A percentile compares a stretch with the other conserved stretches of the same genome.
phyloP scores from a whole-genome alignment of 306 rosid genomes.

The Cyclanthera cordifolia region DNA sequence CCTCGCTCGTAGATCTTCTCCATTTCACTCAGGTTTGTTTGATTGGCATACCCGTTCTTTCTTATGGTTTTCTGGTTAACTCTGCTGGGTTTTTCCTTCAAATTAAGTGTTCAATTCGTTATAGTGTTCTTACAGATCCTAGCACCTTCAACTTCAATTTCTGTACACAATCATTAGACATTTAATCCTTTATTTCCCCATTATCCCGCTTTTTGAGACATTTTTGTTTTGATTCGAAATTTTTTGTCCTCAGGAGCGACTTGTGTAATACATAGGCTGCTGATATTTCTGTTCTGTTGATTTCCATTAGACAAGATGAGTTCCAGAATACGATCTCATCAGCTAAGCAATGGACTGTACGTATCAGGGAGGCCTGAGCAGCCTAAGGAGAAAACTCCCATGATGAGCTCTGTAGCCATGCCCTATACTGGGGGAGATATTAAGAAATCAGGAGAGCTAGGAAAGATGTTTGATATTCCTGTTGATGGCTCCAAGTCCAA shows the following conservation, averaged over 20 bases:
- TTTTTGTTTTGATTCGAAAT: no score
- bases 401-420: constrained; percentile 52
- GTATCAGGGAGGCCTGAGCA: constrained; percentile 99
- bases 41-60: no score
- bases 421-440: no score
- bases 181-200: no score
- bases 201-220: no score
- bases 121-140: neutral
- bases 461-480: constrained; percentile 29
- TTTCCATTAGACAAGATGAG: constrained; percentile 49
- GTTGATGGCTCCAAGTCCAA: constrained; percentile 81
- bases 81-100: no score
- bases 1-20: constrained; percentile 37
- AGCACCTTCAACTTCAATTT: neutral
- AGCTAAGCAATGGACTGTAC: constrained; percentile 94
- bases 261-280: no score
- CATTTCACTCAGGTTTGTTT: constrained; percentile 19
- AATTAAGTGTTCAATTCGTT: no score
- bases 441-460: no score
- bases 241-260: neutral
- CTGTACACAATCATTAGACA: neutral
- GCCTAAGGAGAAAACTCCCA: constrained; percentile 88
- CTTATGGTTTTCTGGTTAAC: no score
- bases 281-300: constrained; percentile 1
- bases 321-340: constrained; percentile 97